phyloP scores from a whole-genome alignment of 2,329 filamentous ascomycete species.

The Stylonectria norvegica region DNA sequence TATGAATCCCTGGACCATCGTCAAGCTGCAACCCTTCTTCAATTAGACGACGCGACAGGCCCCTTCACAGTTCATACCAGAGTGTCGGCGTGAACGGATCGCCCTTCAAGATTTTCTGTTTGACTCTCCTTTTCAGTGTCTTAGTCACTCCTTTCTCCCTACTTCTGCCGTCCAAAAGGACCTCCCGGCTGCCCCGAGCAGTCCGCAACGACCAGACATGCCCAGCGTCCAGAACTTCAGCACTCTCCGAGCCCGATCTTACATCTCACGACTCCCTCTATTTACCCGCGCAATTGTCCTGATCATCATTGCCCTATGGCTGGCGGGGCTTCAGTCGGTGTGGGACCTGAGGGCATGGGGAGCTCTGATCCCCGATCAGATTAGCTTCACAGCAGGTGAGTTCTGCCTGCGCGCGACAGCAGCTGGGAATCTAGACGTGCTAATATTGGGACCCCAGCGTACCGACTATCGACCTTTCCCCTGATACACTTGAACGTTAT shows the following conservation, averaged over 20 bases:
- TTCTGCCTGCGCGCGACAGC: not conserved
- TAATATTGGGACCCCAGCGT: constrained; percentile 72
- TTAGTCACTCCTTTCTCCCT: not conserved
- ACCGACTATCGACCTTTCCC: constrained; percentile 89
- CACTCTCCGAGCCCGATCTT: constrained; percentile 71
- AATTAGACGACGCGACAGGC: not conserved
- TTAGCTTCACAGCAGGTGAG: constrained; percentile 66
- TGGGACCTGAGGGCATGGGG: constrained; percentile 77
- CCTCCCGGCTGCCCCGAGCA: constrained; percentile 24
- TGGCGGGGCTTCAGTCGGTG: constrained; percentile 63
- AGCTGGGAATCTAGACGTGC: too few relatives aligned
- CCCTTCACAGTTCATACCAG: not conserved
- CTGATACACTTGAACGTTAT: constrained; percentile 79
- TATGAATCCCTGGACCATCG: constrained; percentile 15
- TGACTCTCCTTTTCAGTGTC: not conserved
- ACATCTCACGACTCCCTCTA: constrained; percentile 79
- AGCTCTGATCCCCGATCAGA: constrained; percentile 71
- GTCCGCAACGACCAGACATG: constrained; percentile 27
- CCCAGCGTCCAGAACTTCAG: constrained; percentile 53
- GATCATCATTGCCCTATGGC: constrained; percentile 60
- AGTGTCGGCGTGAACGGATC: not conserved
- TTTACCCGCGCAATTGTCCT: constrained; percentile 72
- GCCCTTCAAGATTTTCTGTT: not conserved
- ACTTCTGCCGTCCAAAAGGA: not conserved
- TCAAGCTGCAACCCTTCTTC: not conserved